These are phyloP conservation scores for Phytophthora sansomeana DNA, from an alignment of 352 stramenopile species.

Conservation along the genomic window DNA sequence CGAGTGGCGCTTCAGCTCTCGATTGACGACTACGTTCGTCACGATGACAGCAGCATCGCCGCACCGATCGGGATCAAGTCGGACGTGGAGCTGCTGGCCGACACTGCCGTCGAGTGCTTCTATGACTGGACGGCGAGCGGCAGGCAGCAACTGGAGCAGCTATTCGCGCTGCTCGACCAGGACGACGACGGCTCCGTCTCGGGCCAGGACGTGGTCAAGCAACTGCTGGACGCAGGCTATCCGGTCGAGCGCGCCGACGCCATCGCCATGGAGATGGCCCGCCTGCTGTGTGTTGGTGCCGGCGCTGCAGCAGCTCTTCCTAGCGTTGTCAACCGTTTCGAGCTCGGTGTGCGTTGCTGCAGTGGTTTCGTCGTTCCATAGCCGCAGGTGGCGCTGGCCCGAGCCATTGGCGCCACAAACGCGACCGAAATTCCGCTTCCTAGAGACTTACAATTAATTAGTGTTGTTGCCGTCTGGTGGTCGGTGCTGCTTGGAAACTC, in stretches of 20 bases:
- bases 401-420: conserved; percentile 7
- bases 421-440: too few species aligned
- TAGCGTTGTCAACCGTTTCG: conserved; percentile 17
- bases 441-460: too few species aligned
- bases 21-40: conserved; percentile 54
- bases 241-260: conserved; percentile 33
- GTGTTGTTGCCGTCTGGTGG: not conserved
- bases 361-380: conserved; percentile 21
- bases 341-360: conserved; percentile 5
- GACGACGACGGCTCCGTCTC: conserved; percentile 63
- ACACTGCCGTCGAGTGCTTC: conserved; percentile 54
- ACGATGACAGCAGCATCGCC: conserved; percentile 34
- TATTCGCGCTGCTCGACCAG: conserved; percentile 58
- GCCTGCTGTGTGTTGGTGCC: conserved; percentile 52
- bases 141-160: conserved; percentile 39
- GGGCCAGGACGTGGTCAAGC: conserved; percentile 48
- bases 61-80: conserved; percentile 56
- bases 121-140: conserved; percentile 47
- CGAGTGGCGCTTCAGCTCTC: conserved; percentile 26
- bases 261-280: conserved; percentile 53
- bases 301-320: conserved; percentile 51
- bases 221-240: conserved; percentile 50
- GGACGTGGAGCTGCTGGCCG: conserved; percentile 61
- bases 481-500: conserved; percentile 9
- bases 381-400: conserved; percentile 4